Conservation (phyloP, 1,284 basidiomycete species). For the Pterulicium gracile region DNA sequence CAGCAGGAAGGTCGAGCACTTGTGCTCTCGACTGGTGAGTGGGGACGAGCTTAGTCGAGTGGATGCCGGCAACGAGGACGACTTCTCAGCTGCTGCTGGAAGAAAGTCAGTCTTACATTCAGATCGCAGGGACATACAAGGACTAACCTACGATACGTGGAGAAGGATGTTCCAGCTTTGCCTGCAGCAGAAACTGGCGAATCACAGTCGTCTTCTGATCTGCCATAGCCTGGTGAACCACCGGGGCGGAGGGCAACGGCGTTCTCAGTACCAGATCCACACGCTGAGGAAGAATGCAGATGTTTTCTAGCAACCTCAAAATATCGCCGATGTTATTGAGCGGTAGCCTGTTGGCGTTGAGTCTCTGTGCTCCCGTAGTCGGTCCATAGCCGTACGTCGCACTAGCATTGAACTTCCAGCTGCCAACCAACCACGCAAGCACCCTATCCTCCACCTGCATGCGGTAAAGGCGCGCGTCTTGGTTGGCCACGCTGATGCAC, state of each 20-base stretch:
- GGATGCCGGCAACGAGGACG: too few species aligned
- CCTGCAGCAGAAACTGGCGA: slow-evolving; percentile 59
- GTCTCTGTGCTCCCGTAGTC: slow-evolving; percentile 14
- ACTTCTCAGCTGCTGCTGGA: too few species aligned
- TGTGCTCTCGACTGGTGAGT: slow-evolving; percentile 39
- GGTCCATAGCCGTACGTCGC: not conserved
- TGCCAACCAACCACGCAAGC: slow-evolving; percentile 70
- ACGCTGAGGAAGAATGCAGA: slow-evolving; percentile 44
- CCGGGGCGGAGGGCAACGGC: slow-evolving; percentile 52
- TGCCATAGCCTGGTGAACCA: slow-evolving; percentile 49
- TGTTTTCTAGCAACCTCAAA: slow-evolving; percentile 47
- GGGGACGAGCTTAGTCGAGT: not conserved
- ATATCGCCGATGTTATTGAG: slow-evolving; percentile 50
- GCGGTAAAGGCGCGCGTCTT: slow-evolving; percentile 72
- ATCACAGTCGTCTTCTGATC: slow-evolving; percentile 49
- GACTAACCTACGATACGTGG: not conserved
- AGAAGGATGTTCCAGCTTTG: slow-evolving; percentile 24
- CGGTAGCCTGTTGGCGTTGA: slow-evolving; percentile 32
- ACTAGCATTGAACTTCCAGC: slow-evolving; percentile 41
- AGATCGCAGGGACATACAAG: not conserved
- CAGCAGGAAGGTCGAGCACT: slow-evolving; percentile 53
- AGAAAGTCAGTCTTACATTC: not conserved
- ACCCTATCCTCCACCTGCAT: slow-evolving; percentile 79
- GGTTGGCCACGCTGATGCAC: slow-evolving; percentile 56
- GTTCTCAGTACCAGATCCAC: slow-evolving; percentile 34